These are phyloP conservation scores for Aspergillus fumigatiaffinis DNA, from an alignment of 2,329 filamentous ascomycete species.

Conservation along the genomic window DNA sequence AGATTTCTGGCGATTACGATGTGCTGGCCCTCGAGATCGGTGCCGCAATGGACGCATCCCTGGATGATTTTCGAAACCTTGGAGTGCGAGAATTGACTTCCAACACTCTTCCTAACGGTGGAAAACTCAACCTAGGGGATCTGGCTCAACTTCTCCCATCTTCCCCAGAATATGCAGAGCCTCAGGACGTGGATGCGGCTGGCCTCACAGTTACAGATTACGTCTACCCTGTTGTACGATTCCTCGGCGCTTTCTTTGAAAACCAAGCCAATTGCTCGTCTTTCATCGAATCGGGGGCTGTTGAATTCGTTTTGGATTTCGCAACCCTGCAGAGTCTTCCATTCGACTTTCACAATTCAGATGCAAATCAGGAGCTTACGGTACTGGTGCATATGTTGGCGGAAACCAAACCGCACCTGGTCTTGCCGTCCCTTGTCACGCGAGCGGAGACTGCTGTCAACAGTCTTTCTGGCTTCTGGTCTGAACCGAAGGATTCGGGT, in stretches of 20 bases:
- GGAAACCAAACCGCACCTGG: constrained; percentile 74
- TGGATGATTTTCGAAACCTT: constrained; percentile 20
- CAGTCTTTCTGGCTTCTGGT: constrained; percentile 62
- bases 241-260: constrained; percentile 71
- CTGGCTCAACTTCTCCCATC: constrained; percentile 24
- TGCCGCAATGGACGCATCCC: constrained; percentile 20
- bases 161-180: constrained; percentile 28
- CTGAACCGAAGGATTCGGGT: constrained; percentile 49
- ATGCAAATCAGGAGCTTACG: constrained; percentile 66
- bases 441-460: constrained; percentile 69
- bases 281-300: constrained; percentile 75
- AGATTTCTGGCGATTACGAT: constrained; percentile 55
- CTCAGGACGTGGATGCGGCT: constrained; percentile 48
- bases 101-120: constrained; percentile 34
- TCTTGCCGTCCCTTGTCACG: constrained; percentile 74
- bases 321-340: constrained; percentile 77
- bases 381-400: constrained; percentile 73
- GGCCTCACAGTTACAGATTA: constrained; percentile 62
- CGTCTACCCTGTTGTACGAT: constrained; percentile 70
- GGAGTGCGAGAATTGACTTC: constrained; percentile 27
- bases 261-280: constrained; percentile 68
- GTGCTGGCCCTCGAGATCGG: constrained; percentile 35
- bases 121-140: constrained; percentile 31
- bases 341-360: constrained; percentile 64
- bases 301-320: constrained; percentile 80